Evolutionary conservation across 345 rosid genomes (phyloP), one percentile per base, ranked within the genome.

Genomic region (Pistacia integerrima): DNA sequence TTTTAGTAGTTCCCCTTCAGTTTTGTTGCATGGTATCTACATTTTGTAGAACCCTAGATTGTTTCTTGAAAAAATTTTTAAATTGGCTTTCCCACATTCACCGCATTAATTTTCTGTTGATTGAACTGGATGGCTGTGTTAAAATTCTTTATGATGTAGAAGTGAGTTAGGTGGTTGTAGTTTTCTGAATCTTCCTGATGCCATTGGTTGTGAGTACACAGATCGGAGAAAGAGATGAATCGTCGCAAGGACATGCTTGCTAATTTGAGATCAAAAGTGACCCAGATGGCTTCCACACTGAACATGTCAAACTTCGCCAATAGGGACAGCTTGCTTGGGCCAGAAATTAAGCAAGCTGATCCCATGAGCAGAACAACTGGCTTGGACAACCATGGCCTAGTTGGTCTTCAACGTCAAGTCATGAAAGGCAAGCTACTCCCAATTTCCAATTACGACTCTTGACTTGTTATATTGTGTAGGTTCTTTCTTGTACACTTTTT

Each of bases 161-260:
- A 41, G 25, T 38, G 65, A 12, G 41, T 20, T 57, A 55, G 54
- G 30, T 44, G 52, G 30, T 44, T 56, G 54, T 28, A n/a, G 64
- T 20, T 72, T 38, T 72, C 28, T 14, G 55, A 48, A 48, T 4
- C 14, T 46, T 69, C 74, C 52, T 67, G 28, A 67, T 67, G 33
- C 33, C 48, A 48, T 28, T 11, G 2, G 49, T 44, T 74, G 8
- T 77, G 46, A 22, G 0, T 83, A 16, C 14, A 54, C 92, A 96
- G 98, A 73, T 88, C 98, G 5, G 98, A 91, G 81, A 96, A 90
- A 82, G 99, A 96, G 89, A 89, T 93, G 90, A 96, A 96, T 77
- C 92, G 94, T 51, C 97, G 99, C 65, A 94, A 83, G 85, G 99
- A 96, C 81, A 88, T 90, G 97, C 82, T 89, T 64, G 83, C 87